Conservation (phyloP, 805 yeast species). For the Ogataea populi-albae region DNA sequence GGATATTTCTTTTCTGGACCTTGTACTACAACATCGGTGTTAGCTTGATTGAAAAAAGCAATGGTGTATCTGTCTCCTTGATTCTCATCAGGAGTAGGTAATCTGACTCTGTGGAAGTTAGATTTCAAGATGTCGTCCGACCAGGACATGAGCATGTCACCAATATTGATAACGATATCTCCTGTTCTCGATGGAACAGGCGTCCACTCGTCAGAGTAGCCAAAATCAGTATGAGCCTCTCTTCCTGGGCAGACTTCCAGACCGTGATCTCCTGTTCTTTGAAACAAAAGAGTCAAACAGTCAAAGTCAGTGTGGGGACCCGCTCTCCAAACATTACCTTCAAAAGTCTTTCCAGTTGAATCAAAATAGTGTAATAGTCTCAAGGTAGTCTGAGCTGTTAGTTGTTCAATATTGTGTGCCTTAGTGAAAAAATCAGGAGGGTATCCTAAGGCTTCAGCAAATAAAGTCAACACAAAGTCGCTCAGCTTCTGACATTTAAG, state of each 20-base stretch:
- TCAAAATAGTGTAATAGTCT: conserved; percentile 34
- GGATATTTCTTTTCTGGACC: conserved; percentile 29
- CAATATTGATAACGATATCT: conserved; percentile 36
- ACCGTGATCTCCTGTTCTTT: conserved; percentile 36
- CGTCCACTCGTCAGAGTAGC: conserved; percentile 34
- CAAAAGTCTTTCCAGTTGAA: conserved; percentile 23
- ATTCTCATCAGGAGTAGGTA: conserved; percentile 29
- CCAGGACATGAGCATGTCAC: conserved; percentile 41
- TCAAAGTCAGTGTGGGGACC: conserved; percentile 39
- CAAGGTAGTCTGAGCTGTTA: conserved; percentile 35
- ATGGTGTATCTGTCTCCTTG: conserved; percentile 32
- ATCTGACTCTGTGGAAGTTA: conserved; percentile 36
- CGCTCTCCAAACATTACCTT: conserved; percentile 33
- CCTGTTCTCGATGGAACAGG: conserved; percentile 34
- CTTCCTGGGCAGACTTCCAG: conserved; percentile 38
- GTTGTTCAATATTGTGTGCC: conserved; percentile 27
- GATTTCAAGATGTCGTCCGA: conserved; percentile 34
- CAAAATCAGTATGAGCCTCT: conserved; percentile 35
- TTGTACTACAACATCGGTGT: conserved; percentile 31
- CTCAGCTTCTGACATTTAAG: conserved; percentile 27
- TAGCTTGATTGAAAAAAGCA: conserved; percentile 37
- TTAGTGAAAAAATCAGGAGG: conserved; percentile 27
- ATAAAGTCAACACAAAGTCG: conserved; percentile 25
- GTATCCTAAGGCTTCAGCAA: conserved; percentile 32
- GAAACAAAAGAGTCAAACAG: conserved; percentile 34